Percentiles rank a stretch among this genome's conserved stretches.
These are phyloP conservation scores for Elsinoe fawcettii DNA, from an alignment of 2,329 filamentous ascomycete species.

Conservation along the genomic window DNA sequence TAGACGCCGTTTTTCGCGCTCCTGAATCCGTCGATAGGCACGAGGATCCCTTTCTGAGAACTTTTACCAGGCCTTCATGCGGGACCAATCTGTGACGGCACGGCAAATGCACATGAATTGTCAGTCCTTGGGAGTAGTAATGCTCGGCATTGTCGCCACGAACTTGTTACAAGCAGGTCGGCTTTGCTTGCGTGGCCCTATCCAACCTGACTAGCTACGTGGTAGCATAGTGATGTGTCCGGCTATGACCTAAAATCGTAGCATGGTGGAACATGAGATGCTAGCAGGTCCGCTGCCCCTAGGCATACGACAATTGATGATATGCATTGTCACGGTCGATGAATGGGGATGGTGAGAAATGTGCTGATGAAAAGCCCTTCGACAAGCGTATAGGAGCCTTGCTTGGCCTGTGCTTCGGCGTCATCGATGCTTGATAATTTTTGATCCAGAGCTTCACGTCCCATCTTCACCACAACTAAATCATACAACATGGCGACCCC, in stretches of 20 bases:
- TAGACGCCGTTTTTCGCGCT: slow-evolving; percentile 7
- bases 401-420: slow-evolving; percentile 13
- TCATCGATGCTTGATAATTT: slow-evolving; percentile 14
- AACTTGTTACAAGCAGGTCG: too few species aligned
- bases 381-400: not conserved
- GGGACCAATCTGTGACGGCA: not conserved
- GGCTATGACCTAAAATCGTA: too few species aligned
- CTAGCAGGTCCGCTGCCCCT: too few species aligned
- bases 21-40: slow-evolving; percentile 12
- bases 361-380: too few species aligned
- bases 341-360: too few species aligned
- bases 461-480: not conserved
- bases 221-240: too few species aligned
- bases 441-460: not conserved
- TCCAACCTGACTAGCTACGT: too few species aligned
- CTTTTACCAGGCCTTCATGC: not conserved
- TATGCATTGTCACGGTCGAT: too few species aligned
- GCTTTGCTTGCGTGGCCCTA: too few species aligned
- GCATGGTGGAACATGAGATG: too few species aligned
- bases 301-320: too few species aligned
- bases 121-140: not conserved
- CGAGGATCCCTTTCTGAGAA: not conserved
- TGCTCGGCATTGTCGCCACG: not conserved
- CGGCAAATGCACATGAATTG: not conserved
- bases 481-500: not conserved